Evolutionary conservation across 768 basidiomycete genomes (phyloP).

Genomic region (Cyathus striatus): DNA sequence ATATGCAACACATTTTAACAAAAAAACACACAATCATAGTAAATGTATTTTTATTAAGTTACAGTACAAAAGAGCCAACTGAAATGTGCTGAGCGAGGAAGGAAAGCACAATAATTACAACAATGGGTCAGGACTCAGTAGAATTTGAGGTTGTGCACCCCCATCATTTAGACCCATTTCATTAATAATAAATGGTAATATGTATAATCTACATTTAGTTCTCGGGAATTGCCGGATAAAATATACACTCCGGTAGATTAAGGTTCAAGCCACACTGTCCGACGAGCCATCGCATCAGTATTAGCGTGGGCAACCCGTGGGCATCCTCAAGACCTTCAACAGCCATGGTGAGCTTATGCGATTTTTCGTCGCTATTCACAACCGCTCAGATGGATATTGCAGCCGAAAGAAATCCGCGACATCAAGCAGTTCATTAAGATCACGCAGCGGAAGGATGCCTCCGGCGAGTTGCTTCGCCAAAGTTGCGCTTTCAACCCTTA

Average conservation of each 20-base stretch:
- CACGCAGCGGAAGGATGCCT: conserved; percentile 95
- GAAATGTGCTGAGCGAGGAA: no score
- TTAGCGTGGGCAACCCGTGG: conserved; percentile 11
- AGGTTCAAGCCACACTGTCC: conserved; percentile 29
- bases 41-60: no score
- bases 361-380: background rate
- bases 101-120: no score
- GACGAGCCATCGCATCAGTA: no score
- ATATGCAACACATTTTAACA: no score
- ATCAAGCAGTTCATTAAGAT: conserved; percentile 99
- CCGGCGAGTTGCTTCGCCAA: conserved; percentile 53
- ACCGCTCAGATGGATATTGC: conserved; percentile 5
- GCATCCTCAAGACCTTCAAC: conserved; percentile 31
- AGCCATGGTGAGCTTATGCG: conserved; percentile 31
- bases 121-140: no score
- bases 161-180: no score
- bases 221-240: conserved; percentile 17
- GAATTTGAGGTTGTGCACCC: no score
- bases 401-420: conserved; percentile 98
- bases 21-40: no score
- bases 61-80: no score
- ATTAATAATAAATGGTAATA: no score
- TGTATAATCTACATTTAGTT: no score
- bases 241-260: conserved; percentile 21
- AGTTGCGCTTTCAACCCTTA: background rate